Percentiles rank a stretch among this genome's conserved stretches.
These are phyloP conservation scores for Platanthera guangdongensis DNA, from an alignment of 106 monocot genomes.

Conservation along the genomic window DNA sequence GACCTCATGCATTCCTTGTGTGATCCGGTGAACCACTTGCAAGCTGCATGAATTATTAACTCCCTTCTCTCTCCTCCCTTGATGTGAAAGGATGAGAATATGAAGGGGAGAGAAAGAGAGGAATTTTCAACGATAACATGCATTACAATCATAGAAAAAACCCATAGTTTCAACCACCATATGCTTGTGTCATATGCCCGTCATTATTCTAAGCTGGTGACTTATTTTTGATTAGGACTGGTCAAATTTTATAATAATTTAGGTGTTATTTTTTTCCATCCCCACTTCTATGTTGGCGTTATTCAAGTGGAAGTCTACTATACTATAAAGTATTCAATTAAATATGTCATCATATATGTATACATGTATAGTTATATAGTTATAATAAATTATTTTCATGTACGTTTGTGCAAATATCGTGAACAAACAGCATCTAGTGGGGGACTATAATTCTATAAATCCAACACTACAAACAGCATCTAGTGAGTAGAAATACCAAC, in stretches of 20 bases:
- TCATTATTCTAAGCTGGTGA: conserved; percentile 8
- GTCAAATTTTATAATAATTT: background rate
- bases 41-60: background rate
- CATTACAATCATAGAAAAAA: conserved; percentile 1
- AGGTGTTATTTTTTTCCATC: background rate
- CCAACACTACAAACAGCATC: no score
- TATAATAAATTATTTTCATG: no score
- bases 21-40: background rate
- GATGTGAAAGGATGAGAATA: background rate
- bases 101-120: background rate
- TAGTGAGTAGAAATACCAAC: no score
- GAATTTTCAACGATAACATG: conserved; percentile 7
- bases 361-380: no score
- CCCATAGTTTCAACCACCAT: conserved; percentile 4
- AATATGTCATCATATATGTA: background rate
- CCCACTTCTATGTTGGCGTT: background rate
- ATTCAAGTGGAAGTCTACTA: background rate
- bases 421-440: no score
- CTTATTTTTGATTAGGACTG: background rate
- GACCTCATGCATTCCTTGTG: background rate
- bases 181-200: background rate
- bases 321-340: background rate
- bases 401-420: no score
- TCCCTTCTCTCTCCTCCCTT: background rate
- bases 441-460: no score